These are phyloP conservation scores for Akanthomyces dipterigenus DNA, from an alignment of 2,329 filamentous ascomycete species.

Conservation along the genomic window DNA sequence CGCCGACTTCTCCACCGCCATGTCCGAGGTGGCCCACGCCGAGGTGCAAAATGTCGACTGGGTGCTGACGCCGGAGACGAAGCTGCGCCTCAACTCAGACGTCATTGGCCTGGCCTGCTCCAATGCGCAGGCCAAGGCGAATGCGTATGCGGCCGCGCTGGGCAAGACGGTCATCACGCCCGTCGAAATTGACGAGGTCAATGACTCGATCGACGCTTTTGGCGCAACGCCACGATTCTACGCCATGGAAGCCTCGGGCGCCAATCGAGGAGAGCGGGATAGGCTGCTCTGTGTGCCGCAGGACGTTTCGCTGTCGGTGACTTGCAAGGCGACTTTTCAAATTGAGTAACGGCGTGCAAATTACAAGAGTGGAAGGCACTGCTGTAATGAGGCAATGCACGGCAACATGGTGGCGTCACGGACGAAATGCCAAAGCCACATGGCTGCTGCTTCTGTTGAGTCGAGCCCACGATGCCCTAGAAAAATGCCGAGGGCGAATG, in stretches of 20 bases:
- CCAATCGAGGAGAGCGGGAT: not conserved
- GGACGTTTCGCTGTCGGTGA: not conserved
- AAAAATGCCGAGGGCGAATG: no score
- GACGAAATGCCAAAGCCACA: no score
- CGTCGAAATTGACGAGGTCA: not conserved
- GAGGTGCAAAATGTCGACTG: not conserved
- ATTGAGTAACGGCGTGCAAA: not conserved
- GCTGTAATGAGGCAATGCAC: no score
- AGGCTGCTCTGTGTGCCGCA: not conserved
- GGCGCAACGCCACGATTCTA: not conserved
- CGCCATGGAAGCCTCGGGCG: no score
- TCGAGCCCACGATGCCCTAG: no score
- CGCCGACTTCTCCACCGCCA: not conserved
- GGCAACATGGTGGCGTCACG: no score
- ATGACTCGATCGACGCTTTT: not conserved
- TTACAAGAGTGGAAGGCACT: not conserved
- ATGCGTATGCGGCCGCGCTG: not conserved
- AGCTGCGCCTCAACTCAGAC: not conserved
- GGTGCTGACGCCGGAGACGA: not conserved
- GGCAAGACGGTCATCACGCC: not conserved
- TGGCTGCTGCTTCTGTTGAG: no score
- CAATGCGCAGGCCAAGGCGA: not conserved
- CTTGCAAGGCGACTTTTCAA: not conserved
- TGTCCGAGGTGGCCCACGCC: not conserved
- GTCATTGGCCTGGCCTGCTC: not conserved